phyloP scores from a whole-genome alignment of 331 rosid species.

The Rosa hybrid region DNA sequence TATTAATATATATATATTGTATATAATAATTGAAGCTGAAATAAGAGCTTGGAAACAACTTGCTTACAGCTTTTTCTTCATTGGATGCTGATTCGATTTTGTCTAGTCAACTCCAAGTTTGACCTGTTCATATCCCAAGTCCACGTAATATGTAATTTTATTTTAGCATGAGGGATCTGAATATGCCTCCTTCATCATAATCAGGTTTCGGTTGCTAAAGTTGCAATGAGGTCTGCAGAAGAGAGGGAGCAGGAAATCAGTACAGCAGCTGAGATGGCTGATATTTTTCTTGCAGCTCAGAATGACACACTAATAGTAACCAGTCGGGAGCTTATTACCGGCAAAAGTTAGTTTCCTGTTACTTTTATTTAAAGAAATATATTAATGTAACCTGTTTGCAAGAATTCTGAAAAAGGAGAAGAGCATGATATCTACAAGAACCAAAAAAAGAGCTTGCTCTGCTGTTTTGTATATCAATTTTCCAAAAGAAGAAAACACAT shows the following conservation, averaged over 20 bases:
- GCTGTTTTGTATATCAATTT: slow-evolving; percentile 18
- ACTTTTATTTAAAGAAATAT: slow-evolving; percentile 19
- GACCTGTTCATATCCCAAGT: not conserved
- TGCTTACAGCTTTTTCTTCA: not conserved
- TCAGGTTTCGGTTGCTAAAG: slow-evolving; percentile 86
- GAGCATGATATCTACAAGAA: not conserved
- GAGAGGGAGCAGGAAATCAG: slow-evolving; percentile 82
- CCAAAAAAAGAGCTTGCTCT: slow-evolving; percentile 18
- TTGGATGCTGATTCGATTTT: not conserved
- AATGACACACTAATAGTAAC: slow-evolving; percentile 84
- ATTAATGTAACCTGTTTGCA: slow-evolving; percentile 1
- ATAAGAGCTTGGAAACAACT: not conserved
- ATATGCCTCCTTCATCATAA: slow-evolving; percentile 22
- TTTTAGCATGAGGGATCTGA: slow-evolving; percentile 14
- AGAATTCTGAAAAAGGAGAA: not conserved
- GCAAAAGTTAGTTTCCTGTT: slow-evolving; percentile 66
- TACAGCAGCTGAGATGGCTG: slow-evolving; percentile 77
- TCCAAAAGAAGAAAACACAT: not conserved
- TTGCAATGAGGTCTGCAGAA: slow-evolving; percentile 71
- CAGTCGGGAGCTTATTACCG: slow-evolving; percentile 90
- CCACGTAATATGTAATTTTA: slow-evolving; percentile 1
- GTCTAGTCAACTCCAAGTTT: no score
- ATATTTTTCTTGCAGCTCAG: slow-evolving; percentile 63
- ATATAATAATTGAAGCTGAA: not conserved
- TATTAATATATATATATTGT: no score